phyloP scores from a whole-genome alignment of 306 rosid species.

The Neltuma alba region DNA sequence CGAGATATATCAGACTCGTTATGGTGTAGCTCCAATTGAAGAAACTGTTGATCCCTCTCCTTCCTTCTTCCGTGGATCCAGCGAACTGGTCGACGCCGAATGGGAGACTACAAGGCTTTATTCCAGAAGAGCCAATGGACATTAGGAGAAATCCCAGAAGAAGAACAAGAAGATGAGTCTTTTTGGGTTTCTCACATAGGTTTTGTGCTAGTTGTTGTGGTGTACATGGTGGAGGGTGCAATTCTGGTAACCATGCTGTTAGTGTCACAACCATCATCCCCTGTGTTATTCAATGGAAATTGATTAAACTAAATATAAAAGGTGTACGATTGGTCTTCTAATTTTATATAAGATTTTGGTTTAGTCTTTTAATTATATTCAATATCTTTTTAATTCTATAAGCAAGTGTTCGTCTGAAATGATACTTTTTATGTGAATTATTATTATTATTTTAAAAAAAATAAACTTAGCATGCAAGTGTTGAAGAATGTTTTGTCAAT shows the following conservation, averaged over 20 bases:
- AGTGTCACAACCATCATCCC: conserved; percentile 73
- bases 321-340: no score
- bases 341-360: no score
- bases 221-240: conserved; percentile 68
- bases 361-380: no score
- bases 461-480: no score
- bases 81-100: conserved; percentile 89
- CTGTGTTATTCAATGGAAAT: conserved; percentile 40
- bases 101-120: conserved; percentile 86
- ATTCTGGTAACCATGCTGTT: conserved; percentile 61
- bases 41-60: conserved; percentile 62
- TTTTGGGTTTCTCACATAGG: conserved; percentile 53
- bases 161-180: conserved; percentile 44
- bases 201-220: conserved; percentile 24
- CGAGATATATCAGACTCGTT: conserved; percentile 39
- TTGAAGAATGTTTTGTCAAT: no score
- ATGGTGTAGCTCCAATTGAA: conserved; percentile 76
- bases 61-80: conserved; percentile 59
- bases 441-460: no score
- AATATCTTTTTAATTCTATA: no score
- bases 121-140: conserved; percentile 69
- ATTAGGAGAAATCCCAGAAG: conserved; percentile 53
- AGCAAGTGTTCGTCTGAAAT: no score
- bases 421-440: no score
- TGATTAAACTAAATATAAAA: background rate